Evolutionary conservation across 768 basidiomycete genomes (phyloP).

Genomic region (Lyophyllum atratum): DNA sequence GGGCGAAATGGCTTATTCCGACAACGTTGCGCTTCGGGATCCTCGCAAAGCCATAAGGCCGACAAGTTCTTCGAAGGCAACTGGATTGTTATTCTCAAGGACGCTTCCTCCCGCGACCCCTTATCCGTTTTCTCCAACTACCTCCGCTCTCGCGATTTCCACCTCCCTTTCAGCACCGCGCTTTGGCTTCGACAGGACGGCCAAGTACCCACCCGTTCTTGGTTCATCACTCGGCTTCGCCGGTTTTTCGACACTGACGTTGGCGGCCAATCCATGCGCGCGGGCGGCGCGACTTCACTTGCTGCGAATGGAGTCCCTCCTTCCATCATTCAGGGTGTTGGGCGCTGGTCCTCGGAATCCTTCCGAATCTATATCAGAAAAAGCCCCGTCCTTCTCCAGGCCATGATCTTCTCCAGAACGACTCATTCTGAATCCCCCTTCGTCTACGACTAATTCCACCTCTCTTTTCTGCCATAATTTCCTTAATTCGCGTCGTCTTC

Average conservation of each 20-base stretch:
- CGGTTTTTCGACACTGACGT: neutral
- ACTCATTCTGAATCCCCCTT: neutral
- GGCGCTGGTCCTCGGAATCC: neutral
- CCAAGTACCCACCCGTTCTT: neutral
- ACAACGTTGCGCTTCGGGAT: conserved; percentile 9
- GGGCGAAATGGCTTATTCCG: conserved; percentile 28
- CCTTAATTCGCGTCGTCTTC: too few species aligned
- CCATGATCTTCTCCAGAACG: neutral
- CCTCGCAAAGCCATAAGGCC: neutral
- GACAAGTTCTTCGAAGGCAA: neutral
- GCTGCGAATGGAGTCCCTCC: neutral
- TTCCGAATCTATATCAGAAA: neutral
- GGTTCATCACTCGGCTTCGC: neutral
- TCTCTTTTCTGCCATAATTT: neutral
- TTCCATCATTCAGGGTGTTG: neutral
- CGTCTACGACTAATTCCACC: neutral
- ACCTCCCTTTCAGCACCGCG: neutral
- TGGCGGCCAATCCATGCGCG: neutral
- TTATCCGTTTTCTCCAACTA: neutral
- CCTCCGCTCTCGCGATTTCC: neutral
- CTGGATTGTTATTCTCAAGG: neutral
- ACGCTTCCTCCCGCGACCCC: neutral
- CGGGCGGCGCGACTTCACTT: neutral
- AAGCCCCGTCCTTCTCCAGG: neutral
- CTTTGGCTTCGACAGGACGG: neutral